A percentile compares a stretch with the other conserved stretches of the same genome.
phyloP scores from a whole-genome alignment of 495 filamentous ascomycete species.

The Penicillium goetzii region DNA sequence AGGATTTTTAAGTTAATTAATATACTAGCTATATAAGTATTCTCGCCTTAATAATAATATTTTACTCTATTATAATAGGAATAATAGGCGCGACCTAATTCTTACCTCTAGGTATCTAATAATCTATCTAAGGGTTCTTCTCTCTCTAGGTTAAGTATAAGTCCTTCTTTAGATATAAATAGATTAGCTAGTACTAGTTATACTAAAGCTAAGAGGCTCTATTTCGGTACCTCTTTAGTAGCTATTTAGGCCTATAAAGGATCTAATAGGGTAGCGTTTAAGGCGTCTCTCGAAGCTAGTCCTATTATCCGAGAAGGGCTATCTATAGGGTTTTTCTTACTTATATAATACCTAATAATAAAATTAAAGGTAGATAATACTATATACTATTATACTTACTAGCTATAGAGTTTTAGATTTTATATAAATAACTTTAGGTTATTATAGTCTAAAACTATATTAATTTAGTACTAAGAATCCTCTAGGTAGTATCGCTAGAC shows the following conservation, averaged over 20 bases:
- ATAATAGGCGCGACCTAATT: not conserved
- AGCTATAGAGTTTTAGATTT: no score
- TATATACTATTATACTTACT: no score
- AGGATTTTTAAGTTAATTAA: no score
- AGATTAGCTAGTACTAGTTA: not conserved
- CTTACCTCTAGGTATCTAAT: not conserved
- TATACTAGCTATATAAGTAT: no score
- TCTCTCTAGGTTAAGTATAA: not conserved
- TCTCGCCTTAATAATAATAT: not conserved
- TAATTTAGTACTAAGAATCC: no score
- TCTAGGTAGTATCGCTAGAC: no score
- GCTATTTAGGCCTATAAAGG: not conserved
- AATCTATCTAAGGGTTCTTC: not conserved
- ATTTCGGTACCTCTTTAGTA: not conserved
- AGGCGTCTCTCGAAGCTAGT: not conserved
- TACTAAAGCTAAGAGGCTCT: not conserved
- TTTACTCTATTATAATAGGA: not conserved
- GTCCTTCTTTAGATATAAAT: not conserved
- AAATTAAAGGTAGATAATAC: no score
- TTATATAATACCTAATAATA: no score
- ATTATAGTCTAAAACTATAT: no score
- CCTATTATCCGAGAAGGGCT: no score
- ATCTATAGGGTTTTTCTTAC: no score
- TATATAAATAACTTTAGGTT: no score
- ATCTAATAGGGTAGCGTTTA: not conserved